These are phyloP conservation scores for Paramarasmius palmivorus DNA, from an alignment of 1,284 basidiomycete species.

Conservation along the genomic window DNA sequence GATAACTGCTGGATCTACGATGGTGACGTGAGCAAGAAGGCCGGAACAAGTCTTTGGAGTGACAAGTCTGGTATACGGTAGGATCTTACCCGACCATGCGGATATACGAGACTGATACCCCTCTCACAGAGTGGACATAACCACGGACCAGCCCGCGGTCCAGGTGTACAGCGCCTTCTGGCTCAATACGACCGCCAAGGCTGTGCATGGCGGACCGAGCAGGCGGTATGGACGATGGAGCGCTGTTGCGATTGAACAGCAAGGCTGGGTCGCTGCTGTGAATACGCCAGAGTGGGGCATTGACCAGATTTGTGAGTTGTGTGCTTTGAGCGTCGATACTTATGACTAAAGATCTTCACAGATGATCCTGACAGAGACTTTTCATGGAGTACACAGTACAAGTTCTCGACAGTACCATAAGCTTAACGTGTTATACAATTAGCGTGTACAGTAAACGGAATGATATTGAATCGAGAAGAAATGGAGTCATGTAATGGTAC, in stretches of 20 bases:
- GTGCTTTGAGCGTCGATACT: constrained; percentile 11
- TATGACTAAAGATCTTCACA: constrained; percentile 18
- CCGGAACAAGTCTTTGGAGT: constrained; percentile 42
- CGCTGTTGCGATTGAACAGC: constrained; percentile 57
- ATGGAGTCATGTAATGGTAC: too few species aligned
- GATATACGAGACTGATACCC: constrained; percentile 2
- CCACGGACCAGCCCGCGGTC: constrained; percentile 49
- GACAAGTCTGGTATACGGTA: constrained; percentile 51
- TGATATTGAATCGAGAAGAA: too few species aligned
- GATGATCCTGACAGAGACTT: constrained; percentile 42
- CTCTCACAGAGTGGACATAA: constrained; percentile 44
- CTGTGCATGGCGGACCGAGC: constrained; percentile 48
- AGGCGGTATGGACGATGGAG: constrained; percentile 43
- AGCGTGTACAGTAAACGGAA: neutral
- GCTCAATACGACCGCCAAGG: constrained; percentile 48
- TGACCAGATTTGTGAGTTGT: constrained; percentile 51
- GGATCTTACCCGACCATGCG: constrained; percentile 2
- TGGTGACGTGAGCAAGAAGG: constrained; percentile 21
- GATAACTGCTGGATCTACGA: constrained; percentile 51
- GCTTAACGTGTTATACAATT: neutral
- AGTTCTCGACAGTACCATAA: constrained; percentile 35
- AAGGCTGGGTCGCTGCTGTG: constrained; percentile 56
- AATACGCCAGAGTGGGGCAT: constrained; percentile 55
- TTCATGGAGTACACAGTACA: constrained; percentile 43
- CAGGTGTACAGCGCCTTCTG: constrained; percentile 49